Base-by-base conservation (phyloP, 495 filamentous ascomycete genomes). In the Aspergillus diversus region DNA sequence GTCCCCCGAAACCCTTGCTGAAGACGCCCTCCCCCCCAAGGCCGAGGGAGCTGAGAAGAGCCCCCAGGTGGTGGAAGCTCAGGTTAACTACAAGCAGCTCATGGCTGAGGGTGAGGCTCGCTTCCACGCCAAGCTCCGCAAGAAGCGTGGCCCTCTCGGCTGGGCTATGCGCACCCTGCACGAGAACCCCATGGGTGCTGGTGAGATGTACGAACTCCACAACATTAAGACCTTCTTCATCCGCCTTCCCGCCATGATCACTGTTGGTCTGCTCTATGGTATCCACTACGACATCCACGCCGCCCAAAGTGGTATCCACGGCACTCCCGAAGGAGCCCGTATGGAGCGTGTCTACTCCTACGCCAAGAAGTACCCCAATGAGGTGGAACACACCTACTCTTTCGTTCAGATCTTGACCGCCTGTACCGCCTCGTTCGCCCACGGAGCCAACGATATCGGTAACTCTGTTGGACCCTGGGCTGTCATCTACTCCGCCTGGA, bases 401-500 rank as follows among this genome's bases (percentile, higher is more conserved):
- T 92, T 89, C 77, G 75, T 91, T 61, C 90, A 93, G 78, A 73
- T 92, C 60, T 63, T 91, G 49, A 92, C 89, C 16, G 90, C 90
- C 55, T 86, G 84, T 73, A 91, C 89, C 31, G 86, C 88, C 6
- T 91, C 89, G 2, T 91, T 93, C 59, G 86, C 90, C 3, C 90
- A 93, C 76, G 90, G 90, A 56, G 87, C 90, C 68, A 94, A 94
- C 73, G 91, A 92, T 71, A 84, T 92, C 61, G 81, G 86, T 49
- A 92, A 92, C 77, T 89, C 90, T 13, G 85, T 92, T 65, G 90
- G 90, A 11, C 89, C 89, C 33, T 90, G 83, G 74, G 84, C 89
- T 39, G 87, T 84, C 53, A 85, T 91, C 71, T 92, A 86, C 80
- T 72, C 78, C 31, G 81, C 87, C 64, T 94, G 89, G 89, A 72